These are phyloP conservation scores for Micractinium conductrix DNA, from an alignment of 139 green algal genomes.

Conservation along the genomic window DNA sequence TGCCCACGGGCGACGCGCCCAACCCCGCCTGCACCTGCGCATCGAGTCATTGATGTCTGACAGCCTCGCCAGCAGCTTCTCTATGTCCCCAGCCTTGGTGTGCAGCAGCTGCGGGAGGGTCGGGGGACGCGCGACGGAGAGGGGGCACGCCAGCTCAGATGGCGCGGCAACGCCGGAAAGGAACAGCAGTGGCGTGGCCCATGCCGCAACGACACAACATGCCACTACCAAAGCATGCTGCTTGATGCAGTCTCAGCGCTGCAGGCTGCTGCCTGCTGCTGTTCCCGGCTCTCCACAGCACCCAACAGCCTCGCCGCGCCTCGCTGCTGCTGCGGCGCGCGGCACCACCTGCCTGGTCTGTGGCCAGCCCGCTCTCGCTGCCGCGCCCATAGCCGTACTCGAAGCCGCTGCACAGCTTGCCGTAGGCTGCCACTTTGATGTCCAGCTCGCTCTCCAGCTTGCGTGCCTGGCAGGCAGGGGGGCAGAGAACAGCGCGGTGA, in stretches of 20 bases:
- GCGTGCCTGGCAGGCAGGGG: slow-evolving; percentile 31
- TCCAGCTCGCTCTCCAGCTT: slow-evolving; percentile 94
- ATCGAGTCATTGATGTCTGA: slow-evolving; percentile 86
- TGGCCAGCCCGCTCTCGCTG: slow-evolving; percentile 52
- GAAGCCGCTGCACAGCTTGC: slow-evolving; percentile 83
- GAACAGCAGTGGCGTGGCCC: no score
- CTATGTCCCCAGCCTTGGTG: slow-evolving; percentile 77
- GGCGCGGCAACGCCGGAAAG: no score
- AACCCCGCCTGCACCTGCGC: slow-evolving; percentile 30
- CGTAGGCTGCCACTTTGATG: slow-evolving; percentile 87
- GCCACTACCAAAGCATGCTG: no score
- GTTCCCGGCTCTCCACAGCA: no score
- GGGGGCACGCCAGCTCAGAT: background rate
- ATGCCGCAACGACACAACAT: no score
- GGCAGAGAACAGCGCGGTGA: background rate
- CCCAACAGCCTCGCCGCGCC: no score
- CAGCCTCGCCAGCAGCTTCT: slow-evolving; percentile 78
- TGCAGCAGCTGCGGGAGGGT: slow-evolving; percentile 61
- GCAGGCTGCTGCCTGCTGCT: no score
- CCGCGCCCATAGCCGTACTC: slow-evolving; percentile 69
- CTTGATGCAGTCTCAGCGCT: no score
- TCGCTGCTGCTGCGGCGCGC: background rate
- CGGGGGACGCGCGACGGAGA: background rate
- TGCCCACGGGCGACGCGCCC: no score
- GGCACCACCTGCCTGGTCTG: slow-evolving; percentile 48